Percentiles rank a stretch among this genome's conserved stretches.
phyloP scores from a whole-genome alignment of 192 early-diverging fungal genomes.

The Backusella macrospora region DNA sequence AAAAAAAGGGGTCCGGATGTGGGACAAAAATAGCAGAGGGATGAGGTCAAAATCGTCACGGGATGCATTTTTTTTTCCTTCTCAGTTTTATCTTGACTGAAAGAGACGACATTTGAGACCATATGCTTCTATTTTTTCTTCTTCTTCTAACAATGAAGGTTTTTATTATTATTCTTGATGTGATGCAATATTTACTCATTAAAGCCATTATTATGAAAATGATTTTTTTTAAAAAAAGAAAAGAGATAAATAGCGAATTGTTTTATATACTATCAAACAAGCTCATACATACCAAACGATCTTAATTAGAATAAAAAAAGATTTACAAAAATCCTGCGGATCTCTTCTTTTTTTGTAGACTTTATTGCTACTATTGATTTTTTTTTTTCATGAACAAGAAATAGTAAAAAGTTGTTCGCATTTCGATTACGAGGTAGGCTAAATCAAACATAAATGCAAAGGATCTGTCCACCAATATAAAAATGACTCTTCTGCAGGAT shows the following conservation, averaged over 20 bases:
- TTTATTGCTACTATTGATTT: background rate
- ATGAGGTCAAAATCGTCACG: constrained; percentile 8
- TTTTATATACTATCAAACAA: background rate
- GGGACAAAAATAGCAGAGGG: constrained; percentile 1
- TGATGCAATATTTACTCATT: constrained; percentile 2
- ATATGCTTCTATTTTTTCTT: constrained; percentile 14
- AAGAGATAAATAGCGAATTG: background rate
- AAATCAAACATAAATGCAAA: background rate
- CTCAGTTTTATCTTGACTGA: background rate
- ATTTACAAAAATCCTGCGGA: background rate
- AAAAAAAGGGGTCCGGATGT: constrained; percentile 4
- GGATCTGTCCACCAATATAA: constrained; percentile 10
- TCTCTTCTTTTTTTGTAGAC: constrained; percentile 1
- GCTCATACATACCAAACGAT: background rate
- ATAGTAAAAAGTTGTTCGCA: background rate
- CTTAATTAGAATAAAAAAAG: background rate
- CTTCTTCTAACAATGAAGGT: constrained; percentile 1
- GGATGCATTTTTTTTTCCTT: background rate
- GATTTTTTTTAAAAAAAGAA: background rate
- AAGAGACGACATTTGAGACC: constrained; percentile 29
- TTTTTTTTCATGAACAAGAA: background rate
- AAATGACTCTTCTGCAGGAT: constrained; percentile 15
- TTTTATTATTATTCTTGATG: too few relatives aligned
- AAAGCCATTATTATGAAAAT: too few relatives aligned
- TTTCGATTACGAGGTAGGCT: constrained; percentile 6